A percentile compares a stretch with the other conserved stretches of the same genome.
Conservation (phyloP, 345 rosid species). For the Passiflora organensis region DNA sequence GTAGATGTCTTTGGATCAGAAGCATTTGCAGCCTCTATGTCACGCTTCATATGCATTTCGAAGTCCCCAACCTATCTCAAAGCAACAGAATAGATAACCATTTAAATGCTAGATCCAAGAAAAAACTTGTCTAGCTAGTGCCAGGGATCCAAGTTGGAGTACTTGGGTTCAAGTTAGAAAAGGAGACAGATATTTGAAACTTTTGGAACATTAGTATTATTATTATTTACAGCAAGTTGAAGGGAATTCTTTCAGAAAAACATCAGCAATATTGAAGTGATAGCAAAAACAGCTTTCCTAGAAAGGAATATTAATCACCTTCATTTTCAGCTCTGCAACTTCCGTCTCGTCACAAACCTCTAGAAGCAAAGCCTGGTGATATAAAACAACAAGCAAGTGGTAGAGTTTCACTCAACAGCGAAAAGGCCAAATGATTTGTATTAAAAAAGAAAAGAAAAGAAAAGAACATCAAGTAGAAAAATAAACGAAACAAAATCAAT, state of each 20-base stretch:
- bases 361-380: constrained; percentile 56
- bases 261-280: no score
- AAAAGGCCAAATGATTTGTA: background rate
- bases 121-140: background rate
- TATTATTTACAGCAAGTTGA: no score
- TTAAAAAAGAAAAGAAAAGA: background rate
- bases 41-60: constrained; percentile 84
- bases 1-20: constrained; percentile 60
- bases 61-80: constrained; percentile 72
- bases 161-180: background rate
- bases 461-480: background rate
- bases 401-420: background rate
- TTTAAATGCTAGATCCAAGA: background rate
- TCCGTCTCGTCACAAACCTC: constrained; percentile 97
- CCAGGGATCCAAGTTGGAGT: background rate
- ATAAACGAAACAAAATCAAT: no score
- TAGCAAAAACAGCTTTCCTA: constrained; percentile 1
- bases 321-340: constrained; percentile 79
- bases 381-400: background rate
- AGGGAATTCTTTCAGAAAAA: no score
- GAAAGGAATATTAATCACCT: constrained; percentile 44
- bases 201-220: background rate
- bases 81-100: constrained; percentile 1
- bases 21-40: constrained; percentile 37
- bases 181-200: no score